Conservation (phyloP, 169 alveolate genomes). For the Plasmodium berghei region DNA sequence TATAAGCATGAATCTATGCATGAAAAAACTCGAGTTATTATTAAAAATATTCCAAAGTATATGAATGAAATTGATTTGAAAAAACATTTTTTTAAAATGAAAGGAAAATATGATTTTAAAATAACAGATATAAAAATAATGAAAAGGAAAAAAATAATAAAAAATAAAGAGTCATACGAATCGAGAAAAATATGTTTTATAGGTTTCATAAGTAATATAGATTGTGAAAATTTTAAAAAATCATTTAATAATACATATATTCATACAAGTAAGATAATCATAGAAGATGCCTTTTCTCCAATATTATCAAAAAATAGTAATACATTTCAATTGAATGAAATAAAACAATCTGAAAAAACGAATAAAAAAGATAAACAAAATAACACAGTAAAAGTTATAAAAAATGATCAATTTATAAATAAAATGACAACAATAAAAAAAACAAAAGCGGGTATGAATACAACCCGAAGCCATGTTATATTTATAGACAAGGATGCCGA, state of each 20-base stretch:
- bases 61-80: slow-evolving; percentile 82
- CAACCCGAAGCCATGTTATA: slow-evolving; percentile 55
- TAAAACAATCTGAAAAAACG: background rate
- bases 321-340: background rate
- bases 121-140: slow-evolving; percentile 88
- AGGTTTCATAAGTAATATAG: slow-evolving; percentile 88
- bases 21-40: slow-evolving; percentile 82
- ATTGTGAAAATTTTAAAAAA: slow-evolving; percentile 88
- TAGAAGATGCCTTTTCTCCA: slow-evolving; percentile 91
- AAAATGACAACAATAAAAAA: slow-evolving; percentile 54
- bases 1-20: slow-evolving; percentile 11
- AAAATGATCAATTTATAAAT: slow-evolving; percentile 27
- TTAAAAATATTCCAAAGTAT: slow-evolving; percentile 86
- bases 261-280: slow-evolving; percentile 88
- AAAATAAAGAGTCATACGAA: slow-evolving; percentile 61
- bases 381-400: slow-evolving; percentile 24
- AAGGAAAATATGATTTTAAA: slow-evolving; percentile 74
- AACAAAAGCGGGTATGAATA: slow-evolving; percentile 74
- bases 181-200: slow-evolving; percentile 91
- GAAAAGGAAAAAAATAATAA: slow-evolving; percentile 76
- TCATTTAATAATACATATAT: slow-evolving; percentile 90
- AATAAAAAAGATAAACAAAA: slow-evolving; percentile 8
- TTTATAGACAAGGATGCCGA: slow-evolving; percentile 28
- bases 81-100: slow-evolving; percentile 83
- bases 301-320: slow-evolving; percentile 16